These are phyloP conservation scores for Plantago lanceolata DNA, from an alignment of 305 asterid species.

Conservation along the genomic window DNA sequence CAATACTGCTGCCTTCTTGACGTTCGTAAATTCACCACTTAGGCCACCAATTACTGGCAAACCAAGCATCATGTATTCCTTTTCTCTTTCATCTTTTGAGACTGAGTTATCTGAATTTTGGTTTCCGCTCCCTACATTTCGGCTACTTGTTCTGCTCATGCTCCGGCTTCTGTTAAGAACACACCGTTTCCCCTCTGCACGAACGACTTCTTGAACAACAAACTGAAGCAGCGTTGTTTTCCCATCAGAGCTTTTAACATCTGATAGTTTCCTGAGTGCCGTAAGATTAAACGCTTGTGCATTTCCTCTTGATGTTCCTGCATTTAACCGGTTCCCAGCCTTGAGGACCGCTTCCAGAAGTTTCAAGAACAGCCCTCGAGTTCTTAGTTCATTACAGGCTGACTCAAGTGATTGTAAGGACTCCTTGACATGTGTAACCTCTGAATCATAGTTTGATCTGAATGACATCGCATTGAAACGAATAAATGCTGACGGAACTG, in stretches of 20 bases:
- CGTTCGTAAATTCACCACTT: conserved; percentile 68
- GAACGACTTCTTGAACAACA: conserved; percentile 82
- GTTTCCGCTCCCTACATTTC: conserved; percentile 17
- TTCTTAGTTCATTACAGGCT: conserved; percentile 75
- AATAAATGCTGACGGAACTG: conserved; percentile 71
- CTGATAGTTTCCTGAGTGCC: conserved; percentile 73
- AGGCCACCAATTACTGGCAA: conserved; percentile 79
- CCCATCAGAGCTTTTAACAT: conserved; percentile 84
- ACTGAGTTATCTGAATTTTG: conserved; percentile 25
- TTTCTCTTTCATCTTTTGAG: conserved; percentile 56
- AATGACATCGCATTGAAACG: conserved; percentile 74
- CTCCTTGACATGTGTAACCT: conserved; percentile 46
- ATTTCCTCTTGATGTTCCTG: conserved; percentile 82
- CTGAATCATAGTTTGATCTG: conserved; percentile 46
- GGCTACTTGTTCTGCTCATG: conserved; percentile 43
- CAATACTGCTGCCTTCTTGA: conserved; percentile 63
- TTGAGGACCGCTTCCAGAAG: conserved; percentile 90
- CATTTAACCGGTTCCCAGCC: conserved; percentile 83
- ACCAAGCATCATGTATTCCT: conserved; percentile 79
- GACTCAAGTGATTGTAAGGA: conserved; percentile 51
- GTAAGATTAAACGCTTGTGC: conserved; percentile 86
- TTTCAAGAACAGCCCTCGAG: conserved; percentile 75
- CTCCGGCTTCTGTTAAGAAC: conserved; percentile 45
- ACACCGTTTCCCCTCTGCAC: conserved; percentile 87
- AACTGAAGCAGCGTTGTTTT: conserved; percentile 84